Evolutionary conservation across 352 stramenopile genomes (phyloP), one percentile per base, ranked within the genome.

Genomic region (Phytophthora pisi): DNA sequence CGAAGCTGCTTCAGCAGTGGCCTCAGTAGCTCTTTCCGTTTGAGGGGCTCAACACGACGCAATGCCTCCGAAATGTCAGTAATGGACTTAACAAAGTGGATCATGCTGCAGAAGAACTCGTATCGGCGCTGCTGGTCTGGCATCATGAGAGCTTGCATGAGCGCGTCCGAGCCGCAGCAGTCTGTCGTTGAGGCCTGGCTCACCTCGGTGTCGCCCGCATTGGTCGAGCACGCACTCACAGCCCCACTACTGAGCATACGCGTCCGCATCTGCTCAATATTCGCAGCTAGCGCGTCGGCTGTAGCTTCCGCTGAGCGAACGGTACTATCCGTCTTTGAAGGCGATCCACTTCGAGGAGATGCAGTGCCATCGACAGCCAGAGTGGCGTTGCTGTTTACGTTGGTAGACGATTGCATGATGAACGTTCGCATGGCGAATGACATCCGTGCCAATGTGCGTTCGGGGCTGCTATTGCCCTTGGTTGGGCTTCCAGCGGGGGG

Each of bases 61-160:
- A 95, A 65, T 40, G 79, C 71, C 64, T 95, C 87, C 13, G 84
- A 92, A 5, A 95, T 70, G 59, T 95, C 87, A 3, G 87, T 95
- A 67, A 93, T 90, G 9, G 79, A 69, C 68, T 95, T 95, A 38
- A 95, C 71, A 63, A 95, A 95, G 52, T 81, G 73, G 64, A 92
- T 90, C 81, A 92, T 91, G 18, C 68, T 79, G 11, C 78, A 88
- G 65, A 95, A 95, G 58, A 92, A 95, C 69, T 92, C 80, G 64
- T 92, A 92, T 16, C 87, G 82, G 11, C 64, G 67, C 24, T 74
- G 70, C 26, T 76, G 57, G 18, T 77, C 61, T 51, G 79, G 64
- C 26, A 78, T 58, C 49, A 82, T 66, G 38, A 76, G 56, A 34
- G 63, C 34, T 42, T 75, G 68, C 63, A 72, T 64, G 23, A 77